Base-by-base conservation (phyloP, 768 basidiomycete species). In the Trametes elegans region DNA sequence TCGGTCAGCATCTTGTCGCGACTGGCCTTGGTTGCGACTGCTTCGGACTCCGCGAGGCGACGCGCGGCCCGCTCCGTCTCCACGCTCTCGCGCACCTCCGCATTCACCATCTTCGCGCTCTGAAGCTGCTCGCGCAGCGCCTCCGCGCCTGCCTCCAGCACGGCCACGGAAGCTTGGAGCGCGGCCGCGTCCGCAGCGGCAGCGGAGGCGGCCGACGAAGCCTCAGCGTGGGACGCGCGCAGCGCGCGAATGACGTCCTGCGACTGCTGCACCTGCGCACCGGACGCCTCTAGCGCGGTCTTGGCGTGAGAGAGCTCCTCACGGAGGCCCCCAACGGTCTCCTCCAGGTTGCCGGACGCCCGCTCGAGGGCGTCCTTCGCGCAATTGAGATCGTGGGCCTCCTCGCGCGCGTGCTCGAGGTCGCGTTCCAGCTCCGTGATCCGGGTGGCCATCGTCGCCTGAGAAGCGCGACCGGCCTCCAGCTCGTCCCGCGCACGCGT, bases 391-490 rank as follows among this genome's bases (percentile, higher is more conserved):
- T 10, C 45, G 23, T 38, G 43, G 13, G 42, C 18, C 16, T 44
- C 52, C 7, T 47, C 44, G 18, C 44, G 52, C 3, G 55, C 53
- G 27, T 21, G 24, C 13, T 43, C 40, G 16, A 51, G 40, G 38
- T 45, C 27, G 28, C 4, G 42, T 29, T 58, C 55, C 40, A 64
- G 48, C 34, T 48, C 51, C 29, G 45, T 47, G 43, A 59, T 46
- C 13, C 44, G 49, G 7, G 49, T 9, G 27, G 55, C 13, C 28
- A 51, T 23, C 5, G 29, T 45, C 21, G 9, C 24, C 44, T 57
- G 49, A 27, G 49, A 43, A 41, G 36, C 49, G 16, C 16, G 18
- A 7, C 35, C 45, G 7, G 2, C 34, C n/a, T 38, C 53, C 14
- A 55, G 27, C 19, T 29, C 48, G 10, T 32, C 53, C 34, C 28